Conservation (phyloP, 2,329 filamentous ascomycete species). For the Epichloe sibirici region DNA sequence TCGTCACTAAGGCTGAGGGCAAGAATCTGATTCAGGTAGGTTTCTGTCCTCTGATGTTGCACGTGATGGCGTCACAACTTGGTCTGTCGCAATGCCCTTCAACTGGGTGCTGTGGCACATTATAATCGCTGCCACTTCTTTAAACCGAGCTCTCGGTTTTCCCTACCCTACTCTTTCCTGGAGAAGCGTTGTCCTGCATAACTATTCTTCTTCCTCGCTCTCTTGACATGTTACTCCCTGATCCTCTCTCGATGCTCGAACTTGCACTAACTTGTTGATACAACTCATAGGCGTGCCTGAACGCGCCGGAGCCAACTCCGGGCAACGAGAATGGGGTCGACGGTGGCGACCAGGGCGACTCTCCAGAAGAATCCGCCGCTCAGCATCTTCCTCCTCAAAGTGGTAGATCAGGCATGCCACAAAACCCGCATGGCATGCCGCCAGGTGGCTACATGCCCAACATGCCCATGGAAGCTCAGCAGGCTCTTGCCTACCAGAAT, state of each 20-base stretch:
- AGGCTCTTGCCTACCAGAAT: conserved; percentile 72
- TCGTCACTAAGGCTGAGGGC: conserved; percentile 96
- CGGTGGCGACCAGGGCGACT: conserved; percentile 66
- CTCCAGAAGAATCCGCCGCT: conserved; percentile 76
- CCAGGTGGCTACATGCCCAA: conserved; percentile 49
- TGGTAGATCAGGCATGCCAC: conserved; percentile 53
- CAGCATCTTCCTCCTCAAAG: conserved; percentile 57
- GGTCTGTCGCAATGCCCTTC: background rate
- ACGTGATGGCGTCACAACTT: background rate
- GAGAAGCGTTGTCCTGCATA: background rate
- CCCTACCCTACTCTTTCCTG: no score
- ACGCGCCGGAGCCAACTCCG: conserved; percentile 79
- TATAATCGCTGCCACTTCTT: background rate
- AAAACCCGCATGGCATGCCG: conserved; percentile 48
- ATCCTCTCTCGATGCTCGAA: background rate
- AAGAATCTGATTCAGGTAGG: conserved; percentile 96
- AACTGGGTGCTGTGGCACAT: background rate
- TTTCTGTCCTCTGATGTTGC: background rate
- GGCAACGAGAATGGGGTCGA: conserved; percentile 75
- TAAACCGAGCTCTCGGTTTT: no score
- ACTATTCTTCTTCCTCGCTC: background rate
- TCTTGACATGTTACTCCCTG: no score
- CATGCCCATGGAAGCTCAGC: conserved; percentile 61
- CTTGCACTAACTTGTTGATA: conserved; percentile 1
- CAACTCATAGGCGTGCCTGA: conserved; percentile 70